Evolutionary conservation across 768 basidiomycete genomes (phyloP).

Genomic region (Sistotremastrum niveocremeum): DNA sequence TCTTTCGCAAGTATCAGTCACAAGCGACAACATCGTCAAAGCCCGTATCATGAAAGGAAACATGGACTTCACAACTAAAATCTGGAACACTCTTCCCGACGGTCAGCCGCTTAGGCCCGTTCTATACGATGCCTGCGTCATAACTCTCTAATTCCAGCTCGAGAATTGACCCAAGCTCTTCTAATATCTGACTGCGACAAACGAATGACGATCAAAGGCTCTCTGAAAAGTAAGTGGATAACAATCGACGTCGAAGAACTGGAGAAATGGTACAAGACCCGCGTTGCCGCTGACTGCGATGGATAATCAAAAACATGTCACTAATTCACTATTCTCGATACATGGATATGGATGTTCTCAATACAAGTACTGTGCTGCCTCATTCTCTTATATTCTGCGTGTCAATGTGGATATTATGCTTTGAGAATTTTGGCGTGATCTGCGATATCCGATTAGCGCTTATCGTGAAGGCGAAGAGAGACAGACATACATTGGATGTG

Average conservation of each 20-base stretch:
- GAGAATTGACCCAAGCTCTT: slow-evolving; percentile 42
- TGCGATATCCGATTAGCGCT: slow-evolving; percentile 19
- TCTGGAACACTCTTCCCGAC: slow-evolving; percentile 44
- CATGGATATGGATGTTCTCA: not conserved
- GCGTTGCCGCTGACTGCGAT: slow-evolving; percentile 21
- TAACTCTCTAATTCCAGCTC: slow-evolving; percentile 30
- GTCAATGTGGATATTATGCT: slow-evolving; percentile 26
- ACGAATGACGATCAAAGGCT: slow-evolving; percentile 50
- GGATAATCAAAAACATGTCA: not conserved
- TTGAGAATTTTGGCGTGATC: slow-evolving; percentile 87
- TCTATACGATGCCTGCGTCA: slow-evolving; percentile 5
- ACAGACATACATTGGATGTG: slow-evolving; percentile 69
- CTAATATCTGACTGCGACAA: slow-evolving; percentile 41
- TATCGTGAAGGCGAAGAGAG: slow-evolving; percentile 8
- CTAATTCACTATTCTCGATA: too few relatives aligned
- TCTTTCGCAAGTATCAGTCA: slow-evolving; percentile 29
- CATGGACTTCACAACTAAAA: slow-evolving; percentile 37
- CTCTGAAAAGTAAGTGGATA: slow-evolving; percentile 59
- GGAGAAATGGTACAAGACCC: slow-evolving; percentile 43
- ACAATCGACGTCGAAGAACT: slow-evolving; percentile 44
- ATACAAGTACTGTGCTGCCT: not conserved
- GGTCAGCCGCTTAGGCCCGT: slow-evolving; percentile 25
- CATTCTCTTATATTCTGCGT: not conserved
- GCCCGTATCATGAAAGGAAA: slow-evolving; percentile 52
- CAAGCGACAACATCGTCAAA: slow-evolving; percentile 49